These are phyloP conservation scores for Diaporthe eres DNA, from an alignment of 2,329 filamentous ascomycete genomes.

Conservation along the genomic window DNA sequence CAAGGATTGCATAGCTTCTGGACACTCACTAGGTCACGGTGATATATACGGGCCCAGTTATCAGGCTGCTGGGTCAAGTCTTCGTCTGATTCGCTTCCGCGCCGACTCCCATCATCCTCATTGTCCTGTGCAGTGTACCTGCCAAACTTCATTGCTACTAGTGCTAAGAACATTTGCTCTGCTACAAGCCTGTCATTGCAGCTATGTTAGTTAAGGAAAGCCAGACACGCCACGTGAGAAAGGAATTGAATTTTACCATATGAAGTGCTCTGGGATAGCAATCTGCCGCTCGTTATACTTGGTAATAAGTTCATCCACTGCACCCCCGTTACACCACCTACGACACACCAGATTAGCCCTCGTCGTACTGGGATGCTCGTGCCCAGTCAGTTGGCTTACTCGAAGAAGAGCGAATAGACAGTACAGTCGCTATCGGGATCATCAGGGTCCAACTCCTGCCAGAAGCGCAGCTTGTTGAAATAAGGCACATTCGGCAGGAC, in stretches of 20 bases:
- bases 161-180: constrained; percentile 6
- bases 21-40: constrained; percentile 12
- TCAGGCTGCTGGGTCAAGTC: not conserved
- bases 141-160: not conserved
- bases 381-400: not conserved
- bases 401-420: constrained; percentile 10
- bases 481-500: not conserved
- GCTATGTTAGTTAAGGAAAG: not conserved
- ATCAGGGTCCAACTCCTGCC: not conserved
- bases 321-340: constrained; percentile 5
- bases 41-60: constrained; percentile 1
- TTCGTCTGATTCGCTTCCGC: not conserved
- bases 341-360: not conserved
- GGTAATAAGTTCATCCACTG: not conserved
- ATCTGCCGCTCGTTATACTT: not conserved
- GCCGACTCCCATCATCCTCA: too few species aligned
- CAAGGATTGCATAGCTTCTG: not conserved
- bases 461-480: constrained; percentile 17
- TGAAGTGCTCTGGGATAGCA: constrained; percentile 4
- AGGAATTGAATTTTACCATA: not conserved
- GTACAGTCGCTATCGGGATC: not conserved
- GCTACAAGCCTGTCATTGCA: constrained; percentile 5
- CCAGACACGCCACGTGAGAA: not conserved
- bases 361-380: not conserved
- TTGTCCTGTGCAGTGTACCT: not conserved